A percentile compares a stretch with the other conserved stretches of the same genome.
Conservation (phyloP, 2,329 filamentous ascomycete genomes). For the Lachnellula hyalina region DNA sequence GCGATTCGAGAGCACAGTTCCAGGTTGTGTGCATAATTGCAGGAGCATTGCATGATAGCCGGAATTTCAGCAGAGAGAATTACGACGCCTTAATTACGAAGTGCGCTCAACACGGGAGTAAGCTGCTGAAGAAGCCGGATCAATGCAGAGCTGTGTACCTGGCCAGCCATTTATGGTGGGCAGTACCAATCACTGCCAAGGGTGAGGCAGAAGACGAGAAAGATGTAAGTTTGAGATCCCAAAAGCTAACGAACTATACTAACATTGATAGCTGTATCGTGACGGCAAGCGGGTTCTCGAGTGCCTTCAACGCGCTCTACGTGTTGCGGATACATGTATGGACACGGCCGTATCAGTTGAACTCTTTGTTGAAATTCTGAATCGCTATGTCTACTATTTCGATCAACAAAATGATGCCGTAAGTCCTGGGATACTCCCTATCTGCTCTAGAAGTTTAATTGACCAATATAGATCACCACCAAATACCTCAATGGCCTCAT, state of each 20-base stretch:
- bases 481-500: slow-evolving; percentile 98
- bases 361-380: slow-evolving; percentile 95
- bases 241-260: slow-evolving; percentile 11
- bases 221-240: slow-evolving; percentile 51
- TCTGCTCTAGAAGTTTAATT: slow-evolving; percentile 10
- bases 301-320: slow-evolving; percentile 88
- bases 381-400: slow-evolving; percentile 98
- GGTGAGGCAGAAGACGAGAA: slow-evolving; percentile 82
- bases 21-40: slow-evolving; percentile 95
- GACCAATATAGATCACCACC: slow-evolving; percentile 62
- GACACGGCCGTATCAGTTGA: slow-evolving; percentile 96
- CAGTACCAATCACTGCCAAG: slow-evolving; percentile 71
- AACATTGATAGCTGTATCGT: slow-evolving; percentile 69
- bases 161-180: slow-evolving; percentile 97
- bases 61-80: slow-evolving; percentile 92
- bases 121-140: slow-evolving; percentile 94
- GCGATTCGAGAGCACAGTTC: slow-evolving; percentile 94
- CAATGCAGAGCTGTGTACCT: slow-evolving; percentile 96
- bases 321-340: slow-evolving; percentile 98
- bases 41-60: slow-evolving; percentile 78
- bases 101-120: slow-evolving; percentile 92
- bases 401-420: slow-evolving; percentile 97
- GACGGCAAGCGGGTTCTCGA: slow-evolving; percentile 96
- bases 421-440: slow-evolving; percentile 29
- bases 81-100: slow-evolving; percentile 99